These are phyloP conservation scores for Globisporangium camurandrum DNA, from an alignment of 352 stramenopile genomes.

Conservation along the genomic window DNA sequence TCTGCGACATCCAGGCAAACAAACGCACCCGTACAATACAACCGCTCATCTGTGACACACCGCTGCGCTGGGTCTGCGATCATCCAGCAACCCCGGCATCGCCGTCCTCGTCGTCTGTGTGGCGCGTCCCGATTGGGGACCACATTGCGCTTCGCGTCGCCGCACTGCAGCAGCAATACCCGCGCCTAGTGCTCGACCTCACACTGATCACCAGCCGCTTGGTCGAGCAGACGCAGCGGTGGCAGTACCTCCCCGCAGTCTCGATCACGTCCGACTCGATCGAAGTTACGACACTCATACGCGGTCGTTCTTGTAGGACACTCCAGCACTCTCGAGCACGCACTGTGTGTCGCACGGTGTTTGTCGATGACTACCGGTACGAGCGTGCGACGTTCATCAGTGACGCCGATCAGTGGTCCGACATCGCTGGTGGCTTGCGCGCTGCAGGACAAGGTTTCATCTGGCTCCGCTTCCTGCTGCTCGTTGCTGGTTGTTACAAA, in stretches of 20 bases:
- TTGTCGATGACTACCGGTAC: slow-evolving; percentile 53
- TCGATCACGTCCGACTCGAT: slow-evolving; percentile 8
- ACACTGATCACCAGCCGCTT: slow-evolving; percentile 17
- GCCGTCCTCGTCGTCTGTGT: not conserved
- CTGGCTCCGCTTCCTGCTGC: slow-evolving; percentile 28
- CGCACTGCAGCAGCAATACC: slow-evolving; percentile 16
- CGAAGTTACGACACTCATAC: slow-evolving; percentile 25
- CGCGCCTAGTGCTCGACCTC: slow-evolving; percentile 21
- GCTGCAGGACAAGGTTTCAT: slow-evolving; percentile 28
- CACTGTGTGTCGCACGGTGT: slow-evolving; percentile 16
- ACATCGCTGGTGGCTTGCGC: slow-evolving; percentile 21
- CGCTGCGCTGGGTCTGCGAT: slow-evolving; percentile 18
- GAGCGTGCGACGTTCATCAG: slow-evolving; percentile 29
- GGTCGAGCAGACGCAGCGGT: slow-evolving; percentile 9
- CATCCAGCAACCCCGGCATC: slow-evolving; percentile 12
- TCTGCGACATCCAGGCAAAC: slow-evolving; percentile 12
- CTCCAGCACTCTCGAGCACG: no score
- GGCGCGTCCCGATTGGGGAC: slow-evolving; percentile 17
- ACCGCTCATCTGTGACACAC: slow-evolving; percentile 1
- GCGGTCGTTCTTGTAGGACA: slow-evolving; percentile 18
- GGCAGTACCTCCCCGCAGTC: not conserved
- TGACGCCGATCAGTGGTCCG: slow-evolving; percentile 28
- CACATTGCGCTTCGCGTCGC: slow-evolving; percentile 23
- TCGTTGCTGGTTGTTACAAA: slow-evolving; percentile 16
- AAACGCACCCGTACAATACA: not conserved